Evolutionary conservation across 495 filamentous ascomycete species (phyloP).

Genomic region (Talaromyces ruber): DNA sequence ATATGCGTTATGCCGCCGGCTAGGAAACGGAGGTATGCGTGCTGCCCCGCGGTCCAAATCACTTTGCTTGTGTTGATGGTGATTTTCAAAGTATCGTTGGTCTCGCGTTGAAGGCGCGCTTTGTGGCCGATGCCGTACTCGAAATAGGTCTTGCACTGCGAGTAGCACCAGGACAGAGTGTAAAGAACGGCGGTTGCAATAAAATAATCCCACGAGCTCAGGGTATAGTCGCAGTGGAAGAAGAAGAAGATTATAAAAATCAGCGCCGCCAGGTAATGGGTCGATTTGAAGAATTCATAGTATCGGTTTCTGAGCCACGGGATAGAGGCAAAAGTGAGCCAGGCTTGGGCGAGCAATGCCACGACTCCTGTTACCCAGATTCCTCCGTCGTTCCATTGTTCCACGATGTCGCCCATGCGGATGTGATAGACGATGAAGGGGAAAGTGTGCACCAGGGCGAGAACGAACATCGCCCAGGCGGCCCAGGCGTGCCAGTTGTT

Average conservation of each 20-base stretch:
- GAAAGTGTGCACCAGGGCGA: slow-evolving; percentile 47
- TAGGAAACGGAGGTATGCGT: slow-evolving; percentile 42
- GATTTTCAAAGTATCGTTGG: slow-evolving; percentile 33
- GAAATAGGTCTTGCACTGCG: slow-evolving; percentile 35
- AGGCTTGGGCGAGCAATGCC: slow-evolving; percentile 46
- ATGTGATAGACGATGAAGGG: slow-evolving; percentile 49
- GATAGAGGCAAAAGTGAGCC: slow-evolving; percentile 43
- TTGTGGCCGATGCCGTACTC: slow-evolving; percentile 32
- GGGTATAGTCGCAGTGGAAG: slow-evolving; percentile 47
- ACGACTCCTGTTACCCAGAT: slow-evolving; percentile 49
- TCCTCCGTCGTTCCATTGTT: slow-evolving; percentile 32
- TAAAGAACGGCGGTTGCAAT: slow-evolving; percentile 47
- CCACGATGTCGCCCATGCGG: slow-evolving; percentile 38
- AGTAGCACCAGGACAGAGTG: slow-evolving; percentile 27
- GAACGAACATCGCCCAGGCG: slow-evolving; percentile 42
- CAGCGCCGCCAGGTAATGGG: slow-evolving; percentile 42
- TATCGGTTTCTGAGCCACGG: slow-evolving; percentile 41
- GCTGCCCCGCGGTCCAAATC: slow-evolving; percentile 39
- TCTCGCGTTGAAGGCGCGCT: slow-evolving; percentile 33
- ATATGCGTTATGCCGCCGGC: slow-evolving; percentile 26
- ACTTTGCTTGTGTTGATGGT: slow-evolving; percentile 32
- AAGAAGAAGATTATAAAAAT: slow-evolving; percentile 50
- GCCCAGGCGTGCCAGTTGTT: slow-evolving; percentile 23
- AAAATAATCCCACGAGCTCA: slow-evolving; percentile 57
- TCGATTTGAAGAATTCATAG: slow-evolving; percentile 54